Evolutionary conservation across 2,329 filamentous ascomycete genomes (phyloP).

Genomic region (Xylariaceae sp.): DNA sequence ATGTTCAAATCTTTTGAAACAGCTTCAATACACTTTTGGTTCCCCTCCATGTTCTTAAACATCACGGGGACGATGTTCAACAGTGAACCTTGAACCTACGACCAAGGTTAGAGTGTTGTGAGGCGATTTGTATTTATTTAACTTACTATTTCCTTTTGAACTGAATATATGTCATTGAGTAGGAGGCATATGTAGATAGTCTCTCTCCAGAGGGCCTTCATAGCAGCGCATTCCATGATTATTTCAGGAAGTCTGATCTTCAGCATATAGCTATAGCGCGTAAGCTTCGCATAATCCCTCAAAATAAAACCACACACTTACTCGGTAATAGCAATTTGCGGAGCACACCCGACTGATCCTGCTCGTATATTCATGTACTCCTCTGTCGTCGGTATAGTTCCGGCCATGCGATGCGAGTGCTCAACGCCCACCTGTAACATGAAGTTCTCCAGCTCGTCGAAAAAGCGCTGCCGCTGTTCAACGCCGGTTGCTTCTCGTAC

Average conservation of each 20-base stretch:
- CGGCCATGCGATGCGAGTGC: slow-evolving; percentile 38
- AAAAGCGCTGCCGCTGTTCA: slow-evolving; percentile 38
- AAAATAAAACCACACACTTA: slow-evolving; percentile 19
- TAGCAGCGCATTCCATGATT: slow-evolving; percentile 35
- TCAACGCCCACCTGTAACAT: slow-evolving; percentile 40
- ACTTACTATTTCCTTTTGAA: slow-evolving; percentile 41
- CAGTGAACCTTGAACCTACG: slow-evolving; percentile 35
- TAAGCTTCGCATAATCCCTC: slow-evolving; percentile 1
- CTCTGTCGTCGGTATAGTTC: slow-evolving; percentile 35
- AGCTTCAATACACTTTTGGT: slow-evolving; percentile 26
- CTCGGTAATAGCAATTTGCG: slow-evolving; percentile 41
- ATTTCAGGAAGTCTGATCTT: slow-evolving; percentile 36
- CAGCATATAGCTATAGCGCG: slow-evolving; percentile 35
- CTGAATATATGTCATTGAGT: slow-evolving; percentile 39
- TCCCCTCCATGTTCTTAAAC: slow-evolving; percentile 34
- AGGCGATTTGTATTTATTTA: not conserved
- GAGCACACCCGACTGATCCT: slow-evolving; percentile 39
- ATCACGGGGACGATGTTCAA: slow-evolving; percentile 38
- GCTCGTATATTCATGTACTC: slow-evolving; percentile 40
- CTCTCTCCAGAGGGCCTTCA: slow-evolving; percentile 39
- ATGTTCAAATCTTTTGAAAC: slow-evolving; percentile 32
- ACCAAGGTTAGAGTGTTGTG: not conserved
- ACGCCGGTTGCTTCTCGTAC: slow-evolving; percentile 32
- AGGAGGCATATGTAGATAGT: slow-evolving; percentile 39
- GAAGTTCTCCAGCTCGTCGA: slow-evolving; percentile 38